phyloP scores from a whole-genome alignment of 352 stramenopile species.

The Phytophthora kernoviae region DNA sequence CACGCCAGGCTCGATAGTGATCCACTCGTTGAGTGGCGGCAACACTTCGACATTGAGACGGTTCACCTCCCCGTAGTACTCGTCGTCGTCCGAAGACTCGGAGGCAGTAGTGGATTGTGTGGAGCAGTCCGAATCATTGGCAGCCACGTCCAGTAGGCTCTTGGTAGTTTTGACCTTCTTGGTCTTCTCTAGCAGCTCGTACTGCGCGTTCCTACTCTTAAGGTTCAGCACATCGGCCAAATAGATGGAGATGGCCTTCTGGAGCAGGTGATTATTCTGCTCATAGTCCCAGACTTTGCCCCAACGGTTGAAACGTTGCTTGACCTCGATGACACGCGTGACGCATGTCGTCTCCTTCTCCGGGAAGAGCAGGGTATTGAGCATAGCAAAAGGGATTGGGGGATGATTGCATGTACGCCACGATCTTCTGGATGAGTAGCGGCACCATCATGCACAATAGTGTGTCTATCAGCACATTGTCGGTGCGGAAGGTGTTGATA shows the following conservation, averaged over 20 bases:
- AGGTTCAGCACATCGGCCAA: slow-evolving; percentile 48
- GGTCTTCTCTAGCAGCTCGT: slow-evolving; percentile 55
- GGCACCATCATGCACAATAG: slow-evolving; percentile 66
- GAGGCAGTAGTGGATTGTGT: slow-evolving; percentile 18
- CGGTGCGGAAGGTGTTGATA: slow-evolving; percentile 59
- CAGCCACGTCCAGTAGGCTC: slow-evolving; percentile 6
- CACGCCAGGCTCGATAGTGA: slow-evolving; percentile 44
- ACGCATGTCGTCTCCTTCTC: slow-evolving; percentile 24
- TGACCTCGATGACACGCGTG: slow-evolving; percentile 42
- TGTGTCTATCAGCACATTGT: slow-evolving; percentile 56
- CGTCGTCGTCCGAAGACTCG: slow-evolving; percentile 29
- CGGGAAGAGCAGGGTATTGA: slow-evolving; percentile 16
- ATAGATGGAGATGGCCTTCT: slow-evolving; percentile 60
- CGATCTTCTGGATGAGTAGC: slow-evolving; percentile 49
- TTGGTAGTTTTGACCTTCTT: slow-evolving; percentile 22
- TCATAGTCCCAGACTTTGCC: slow-evolving; percentile 49
- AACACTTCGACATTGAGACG: slow-evolving; percentile 46
- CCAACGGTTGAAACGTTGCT: slow-evolving; percentile 40
- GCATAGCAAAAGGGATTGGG: slow-evolving; percentile 22
- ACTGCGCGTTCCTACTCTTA: slow-evolving; percentile 41
- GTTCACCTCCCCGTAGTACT: slow-evolving; percentile 37
- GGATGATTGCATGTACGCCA: slow-evolving; percentile 33
- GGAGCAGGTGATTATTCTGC: slow-evolving; percentile 53
- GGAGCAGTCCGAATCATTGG: slow-evolving; percentile 24
- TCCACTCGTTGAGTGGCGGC: slow-evolving; percentile 47